Percentiles rank a stretch among this genome's conserved stretches.
Conservation (phyloP, 352 stramenopile genomes). For the Pythium grandisporangium region DNA sequence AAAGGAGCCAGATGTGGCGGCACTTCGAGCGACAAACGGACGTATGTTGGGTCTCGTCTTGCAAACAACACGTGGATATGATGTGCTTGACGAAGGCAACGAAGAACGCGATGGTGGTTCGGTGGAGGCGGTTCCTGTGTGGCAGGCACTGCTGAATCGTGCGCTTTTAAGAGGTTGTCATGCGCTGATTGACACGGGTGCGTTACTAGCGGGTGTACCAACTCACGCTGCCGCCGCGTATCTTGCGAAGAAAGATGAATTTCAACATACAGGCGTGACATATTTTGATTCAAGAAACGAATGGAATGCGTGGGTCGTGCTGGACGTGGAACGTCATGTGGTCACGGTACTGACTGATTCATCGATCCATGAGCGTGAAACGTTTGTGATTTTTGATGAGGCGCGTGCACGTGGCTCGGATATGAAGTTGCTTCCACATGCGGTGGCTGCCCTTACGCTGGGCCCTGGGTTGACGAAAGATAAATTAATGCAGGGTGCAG, state of each 20-base stretch:
- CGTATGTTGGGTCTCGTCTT: slow-evolving; percentile 82
- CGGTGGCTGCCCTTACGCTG: slow-evolving; percentile 73
- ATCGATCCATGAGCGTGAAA: slow-evolving; percentile 65
- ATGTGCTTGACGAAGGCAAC: slow-evolving; percentile 10
- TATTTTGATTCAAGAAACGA: slow-evolving; percentile 64
- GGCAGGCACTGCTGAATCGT: slow-evolving; percentile 33
- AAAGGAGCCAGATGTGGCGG: slow-evolving; percentile 32
- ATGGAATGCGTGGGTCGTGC: slow-evolving; percentile 67
- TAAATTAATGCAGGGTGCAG: slow-evolving; percentile 90
- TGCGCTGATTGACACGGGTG: slow-evolving; percentile 82
- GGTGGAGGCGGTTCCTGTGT: slow-evolving; percentile 4
- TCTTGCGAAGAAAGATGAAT: slow-evolving; percentile 21
- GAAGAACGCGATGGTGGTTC: neutral
- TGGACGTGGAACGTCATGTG: slow-evolving; percentile 43
- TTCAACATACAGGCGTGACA: slow-evolving; percentile 46
- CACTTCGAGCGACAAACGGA: slow-evolving; percentile 69
- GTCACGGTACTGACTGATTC: slow-evolving; percentile 45
- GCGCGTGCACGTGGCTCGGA: slow-evolving; percentile 80
- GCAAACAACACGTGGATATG: slow-evolving; percentile 20
- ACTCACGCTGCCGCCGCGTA: slow-evolving; percentile 43
- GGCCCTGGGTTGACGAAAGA: slow-evolving; percentile 85
- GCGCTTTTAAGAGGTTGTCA: slow-evolving; percentile 28
- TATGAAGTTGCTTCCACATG: slow-evolving; percentile 73
- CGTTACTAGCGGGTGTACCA: slow-evolving; percentile 59
- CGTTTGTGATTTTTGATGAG: slow-evolving; percentile 90